A percentile compares a stretch with the other conserved stretches of the same genome.
Evolutionary conservation across 2,329 filamentous ascomycete species (phyloP).

Genomic region (Neofusicoccum sp.): DNA sequence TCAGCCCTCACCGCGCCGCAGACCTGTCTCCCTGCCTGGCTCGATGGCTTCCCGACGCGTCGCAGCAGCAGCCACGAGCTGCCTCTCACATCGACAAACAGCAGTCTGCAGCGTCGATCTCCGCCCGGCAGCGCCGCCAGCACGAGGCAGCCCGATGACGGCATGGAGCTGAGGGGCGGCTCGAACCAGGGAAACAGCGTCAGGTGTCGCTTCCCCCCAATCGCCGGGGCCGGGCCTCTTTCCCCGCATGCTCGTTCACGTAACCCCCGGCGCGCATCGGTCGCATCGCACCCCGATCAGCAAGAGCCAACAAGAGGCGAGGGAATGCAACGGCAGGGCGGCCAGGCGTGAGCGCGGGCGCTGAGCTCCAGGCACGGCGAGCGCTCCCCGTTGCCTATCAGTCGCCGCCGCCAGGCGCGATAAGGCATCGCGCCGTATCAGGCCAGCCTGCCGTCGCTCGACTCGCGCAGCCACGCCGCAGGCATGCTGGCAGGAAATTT

Average conservation of each 20-base stretch:
- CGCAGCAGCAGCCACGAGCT: too few relatives aligned
- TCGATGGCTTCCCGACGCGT: too few relatives aligned
- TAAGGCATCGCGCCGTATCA: conserved; percentile 3
- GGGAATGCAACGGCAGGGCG: not conserved
- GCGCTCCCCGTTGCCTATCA: not conserved
- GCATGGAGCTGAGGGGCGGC: not conserved
- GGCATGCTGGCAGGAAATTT: not conserved
- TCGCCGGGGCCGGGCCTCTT: not conserved
- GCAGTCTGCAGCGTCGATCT: too few relatives aligned
- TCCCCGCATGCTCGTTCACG: conserved; percentile 3
- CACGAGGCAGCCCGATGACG: not conserved
- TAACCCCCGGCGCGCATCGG: not conserved
- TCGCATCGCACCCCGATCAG: not conserved
- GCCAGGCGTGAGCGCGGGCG: too few relatives aligned
- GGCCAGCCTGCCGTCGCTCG: not conserved
- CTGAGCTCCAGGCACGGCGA: not conserved
- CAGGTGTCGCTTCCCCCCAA: not conserved
- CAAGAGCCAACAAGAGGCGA: not conserved
- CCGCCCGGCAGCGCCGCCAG: too few relatives aligned
- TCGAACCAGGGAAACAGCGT: not conserved
- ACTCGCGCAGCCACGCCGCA: not conserved
- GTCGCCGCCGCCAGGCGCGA: conserved; percentile 11
- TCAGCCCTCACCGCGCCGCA: too few relatives aligned
- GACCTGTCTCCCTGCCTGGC: too few relatives aligned
- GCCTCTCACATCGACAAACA: too few relatives aligned